Conservation (phyloP, 2,329 filamentous ascomycete genomes). For the Pestalotiopsis sp. region DNA sequence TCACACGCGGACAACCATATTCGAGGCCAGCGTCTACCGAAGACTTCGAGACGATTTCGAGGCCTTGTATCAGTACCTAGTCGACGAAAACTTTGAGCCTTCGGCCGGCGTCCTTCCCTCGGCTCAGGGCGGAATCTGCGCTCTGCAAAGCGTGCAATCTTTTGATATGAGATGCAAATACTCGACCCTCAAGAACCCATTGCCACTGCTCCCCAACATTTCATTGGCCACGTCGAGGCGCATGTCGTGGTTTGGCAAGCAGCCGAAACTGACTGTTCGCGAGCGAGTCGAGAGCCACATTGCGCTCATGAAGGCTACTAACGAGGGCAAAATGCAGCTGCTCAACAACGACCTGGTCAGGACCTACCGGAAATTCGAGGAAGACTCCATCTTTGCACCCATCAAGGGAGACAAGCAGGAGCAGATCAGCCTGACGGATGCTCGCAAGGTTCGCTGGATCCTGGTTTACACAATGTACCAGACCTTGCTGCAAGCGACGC, state of each 20-base stretch:
- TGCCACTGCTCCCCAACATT: conserved; percentile 64
- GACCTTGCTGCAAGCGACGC: conserved; percentile 65
- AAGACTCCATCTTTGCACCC: conserved; percentile 49
- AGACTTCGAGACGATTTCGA: conserved; percentile 70
- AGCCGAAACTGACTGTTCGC: conserved; percentile 46
- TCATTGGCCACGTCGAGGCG: conserved; percentile 25
- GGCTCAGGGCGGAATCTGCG: conserved; percentile 68
- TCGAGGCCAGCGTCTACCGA: conserved; percentile 58
- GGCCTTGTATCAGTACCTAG: conserved; percentile 69
- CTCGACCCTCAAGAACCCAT: conserved; percentile 59
- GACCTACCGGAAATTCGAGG: conserved; percentile 71
- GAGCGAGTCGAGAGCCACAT: conserved; percentile 50
- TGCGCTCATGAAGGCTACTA: conserved; percentile 53
- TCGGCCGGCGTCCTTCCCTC: conserved; percentile 51
- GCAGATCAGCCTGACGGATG: conserved; percentile 62
- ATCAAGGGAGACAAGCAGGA: conserved; percentile 56
- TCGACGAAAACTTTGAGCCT: conserved; percentile 57
- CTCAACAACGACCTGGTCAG: conserved; percentile 59
- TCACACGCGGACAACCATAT: conserved; percentile 43
- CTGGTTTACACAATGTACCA: conserved; percentile 74
- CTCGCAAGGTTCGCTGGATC: conserved; percentile 77
- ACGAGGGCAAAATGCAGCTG: conserved; percentile 37
- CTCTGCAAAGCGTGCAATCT: conserved; percentile 64
- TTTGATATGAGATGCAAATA: conserved; percentile 66
- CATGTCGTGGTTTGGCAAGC: conserved; percentile 41